Evolutionary conservation across 2,329 filamentous ascomycete genomes (phyloP), one percentile per base, ranked within the genome.

Genomic region (Ascocoryne sarcoides): DNA sequence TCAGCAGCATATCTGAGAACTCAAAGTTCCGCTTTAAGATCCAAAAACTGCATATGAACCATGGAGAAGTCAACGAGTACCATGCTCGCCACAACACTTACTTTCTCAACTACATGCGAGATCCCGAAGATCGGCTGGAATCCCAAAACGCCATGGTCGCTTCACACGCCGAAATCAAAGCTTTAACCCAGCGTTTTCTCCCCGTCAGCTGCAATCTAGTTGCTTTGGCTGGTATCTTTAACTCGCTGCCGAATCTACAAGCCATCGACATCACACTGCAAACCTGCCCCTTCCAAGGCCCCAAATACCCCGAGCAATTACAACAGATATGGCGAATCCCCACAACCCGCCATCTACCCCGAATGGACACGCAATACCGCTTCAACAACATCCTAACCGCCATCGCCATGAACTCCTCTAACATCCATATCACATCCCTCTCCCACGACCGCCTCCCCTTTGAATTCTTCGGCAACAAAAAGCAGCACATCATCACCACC

Each of bases 61-160:
- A 55, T 21, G 51, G 51, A 16, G 54, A 57, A 36, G 28, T 57
- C 5, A 53, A 57, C 35, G 55, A 58, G 33, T 56, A 53, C 32
- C 50, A 57, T n/a, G 50, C 51, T 14, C 45, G 54, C 7, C 51
- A 54, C 21, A 58, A 60, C 42, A 43, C 50, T 26, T 51, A 57
- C 43, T 49, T 60, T 45, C 19, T 55, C 16, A 39, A 55, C 35
- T 51, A 52, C 29, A 45, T 50, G 28, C 43, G 53, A 34, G 51
- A 57, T 10, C 46, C 51, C 2, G 52, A 52, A 32, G 46, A 45
- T 19, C 52, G 56, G 10, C 45, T 49, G 16, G 51, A 57, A 26
- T 46, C 52, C 10, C 52, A 55, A 42, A 49, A 53, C n/a, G 47
- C 54, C n/a, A 51, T 55, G 12, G 60, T 59, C 54, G 46, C 48